These are phyloP conservation scores for Bromus sterilis DNA, from an alignment of 176 grass and related monocot genomes.

Conservation along the genomic window DNA sequence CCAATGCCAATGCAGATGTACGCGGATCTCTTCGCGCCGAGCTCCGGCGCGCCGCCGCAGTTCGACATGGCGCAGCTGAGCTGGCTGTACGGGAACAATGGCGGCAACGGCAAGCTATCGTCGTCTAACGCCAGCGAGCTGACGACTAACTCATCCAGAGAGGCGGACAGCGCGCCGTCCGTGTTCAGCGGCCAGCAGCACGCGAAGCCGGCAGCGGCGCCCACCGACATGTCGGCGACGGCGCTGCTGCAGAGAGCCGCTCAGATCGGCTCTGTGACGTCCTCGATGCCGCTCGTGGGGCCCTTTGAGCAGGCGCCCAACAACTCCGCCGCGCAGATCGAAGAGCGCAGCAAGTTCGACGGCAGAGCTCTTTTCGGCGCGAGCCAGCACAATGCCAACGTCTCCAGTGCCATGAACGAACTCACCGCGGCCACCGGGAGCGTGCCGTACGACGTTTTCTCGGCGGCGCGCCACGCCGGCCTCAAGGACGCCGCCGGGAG, in stretches of 20 bases:
- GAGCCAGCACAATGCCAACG: slow-evolving; percentile 17
- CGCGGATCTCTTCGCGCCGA: slow-evolving; percentile 32
- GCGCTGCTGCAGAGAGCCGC: slow-evolving; percentile 76
- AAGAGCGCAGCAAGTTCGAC: slow-evolving; percentile 38
- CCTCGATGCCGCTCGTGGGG: slow-evolving; percentile 3
- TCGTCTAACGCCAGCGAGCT: slow-evolving; percentile 39
- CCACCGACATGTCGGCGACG: slow-evolving; percentile 69
- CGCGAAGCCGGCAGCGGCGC: slow-evolving; percentile 12
- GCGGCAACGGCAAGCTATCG: slow-evolving; percentile 32
- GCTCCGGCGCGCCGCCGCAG: slow-evolving; percentile 15
- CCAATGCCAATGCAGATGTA: slow-evolving; percentile 29
- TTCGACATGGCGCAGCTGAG: slow-evolving; percentile 44
- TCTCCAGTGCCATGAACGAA: slow-evolving; percentile 18
- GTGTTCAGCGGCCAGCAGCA: slow-evolving; percentile 51
- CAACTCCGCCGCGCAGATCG: slow-evolving; percentile 7
- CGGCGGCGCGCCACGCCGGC: slow-evolving; percentile 24
- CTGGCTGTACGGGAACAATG: slow-evolving; percentile 52
- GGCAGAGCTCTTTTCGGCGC: slow-evolving; percentile 10
- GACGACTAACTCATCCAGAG: slow-evolving; percentile 23
- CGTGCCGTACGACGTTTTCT: slow-evolving; percentile 41
- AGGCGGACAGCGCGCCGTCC: slow-evolving; percentile 46
- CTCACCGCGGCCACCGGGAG: slow-evolving; percentile 19
- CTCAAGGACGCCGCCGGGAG: slow-evolving; percentile 33
- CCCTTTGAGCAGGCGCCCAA: slow-evolving; percentile 29
- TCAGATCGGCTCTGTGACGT: slow-evolving; percentile 55